Base-by-base conservation (phyloP, 441 rosid species). In the Pelargonium cotyledonis region DNA sequence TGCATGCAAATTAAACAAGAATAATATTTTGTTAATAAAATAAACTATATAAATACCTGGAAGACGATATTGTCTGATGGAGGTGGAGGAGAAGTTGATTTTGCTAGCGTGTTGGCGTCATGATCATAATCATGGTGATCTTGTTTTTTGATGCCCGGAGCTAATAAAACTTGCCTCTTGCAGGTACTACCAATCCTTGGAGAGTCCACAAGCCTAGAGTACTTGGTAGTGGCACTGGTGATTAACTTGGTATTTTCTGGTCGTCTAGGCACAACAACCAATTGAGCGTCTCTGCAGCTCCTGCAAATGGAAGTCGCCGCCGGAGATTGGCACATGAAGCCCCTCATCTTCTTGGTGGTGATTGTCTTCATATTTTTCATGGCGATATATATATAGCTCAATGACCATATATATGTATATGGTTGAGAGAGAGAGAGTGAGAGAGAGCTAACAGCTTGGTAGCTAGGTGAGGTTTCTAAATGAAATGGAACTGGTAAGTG, bases 311-410 rank as follows among this genome's bases (percentile, higher is more conserved):
- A 80, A 51, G 80, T 84, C 47, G 81, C 81, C 53, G 81, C 80
- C 5, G 78, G 62, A 18, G 90, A 81, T 53, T 80, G 86, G 80
- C 90, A 86, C 86, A 84, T 84, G 75, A 86, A 80, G 10, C 90
- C 88, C 73, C 76, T 82, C 79, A 73, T 75, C 76, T 68, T 66
- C 67, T 68, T 70, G 61, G 61, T 15, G 23, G 63, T n/a, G n/a
- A n/a, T 73, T 53, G 61, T 62, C 63, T 66, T 73, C 65, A 21
- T 67, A 23, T 23, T 0, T 23, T 23, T 23, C 26, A 23, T 23
- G 26, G 26, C 26, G 2, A 23, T 23, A 23, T 23, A 23, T 23
- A 23, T 23, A 23, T 0, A 23, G 26, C 26, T 23, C 26, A 23
- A 23, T 23, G 26, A n/a, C n/a, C n/a, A n/a, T n/a, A n/a, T n/a